These are phyloP conservation scores for Oryza australiensis DNA, from an alignment of 176 grass and related monocot genomes.

Conservation along the genomic window DNA sequence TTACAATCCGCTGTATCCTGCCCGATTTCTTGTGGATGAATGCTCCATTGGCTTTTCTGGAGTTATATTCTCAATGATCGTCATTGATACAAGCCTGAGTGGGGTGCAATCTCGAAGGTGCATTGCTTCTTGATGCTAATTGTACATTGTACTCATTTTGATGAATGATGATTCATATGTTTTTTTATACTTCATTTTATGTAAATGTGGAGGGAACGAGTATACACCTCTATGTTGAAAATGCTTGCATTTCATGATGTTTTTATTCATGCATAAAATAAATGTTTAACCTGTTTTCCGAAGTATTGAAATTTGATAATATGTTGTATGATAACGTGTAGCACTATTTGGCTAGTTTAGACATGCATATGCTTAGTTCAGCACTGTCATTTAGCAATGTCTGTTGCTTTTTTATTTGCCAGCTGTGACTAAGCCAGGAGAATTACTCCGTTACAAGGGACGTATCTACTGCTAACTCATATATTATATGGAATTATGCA, in stretches of 20 bases:
- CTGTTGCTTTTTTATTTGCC: not conserved
- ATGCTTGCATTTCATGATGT: not conserved
- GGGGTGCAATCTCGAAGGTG: constrained; percentile 88
- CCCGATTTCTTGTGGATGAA: constrained; percentile 61
- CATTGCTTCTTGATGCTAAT: constrained; percentile 13
- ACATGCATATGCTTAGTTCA: not conserved
- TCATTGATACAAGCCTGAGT: constrained; percentile 94
- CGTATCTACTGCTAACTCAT: not conserved
- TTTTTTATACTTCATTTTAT: not conserved
- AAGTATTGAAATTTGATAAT: constrained; percentile 14
- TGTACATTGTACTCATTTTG: constrained; percentile 11
- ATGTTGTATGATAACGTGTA: constrained; percentile 15
- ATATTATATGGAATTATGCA: not conserved
- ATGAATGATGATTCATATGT: not conserved
- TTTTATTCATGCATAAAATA: not conserved
- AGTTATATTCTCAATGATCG: constrained; percentile 96
- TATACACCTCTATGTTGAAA: not conserved
- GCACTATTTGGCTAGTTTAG: not conserved
- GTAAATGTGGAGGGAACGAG: not conserved
- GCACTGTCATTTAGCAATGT: not conserved
- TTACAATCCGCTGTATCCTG: constrained; percentile 65
- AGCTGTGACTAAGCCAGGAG: not conserved
- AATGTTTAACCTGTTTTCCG: not conserved
- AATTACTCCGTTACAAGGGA: not conserved
- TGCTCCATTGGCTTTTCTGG: constrained; percentile 98